Evolutionary conservation across 2,329 filamentous ascomycete genomes (phyloP), one percentile per base, ranked within the genome.

Genomic region (Ilyonectria destructans): DNA sequence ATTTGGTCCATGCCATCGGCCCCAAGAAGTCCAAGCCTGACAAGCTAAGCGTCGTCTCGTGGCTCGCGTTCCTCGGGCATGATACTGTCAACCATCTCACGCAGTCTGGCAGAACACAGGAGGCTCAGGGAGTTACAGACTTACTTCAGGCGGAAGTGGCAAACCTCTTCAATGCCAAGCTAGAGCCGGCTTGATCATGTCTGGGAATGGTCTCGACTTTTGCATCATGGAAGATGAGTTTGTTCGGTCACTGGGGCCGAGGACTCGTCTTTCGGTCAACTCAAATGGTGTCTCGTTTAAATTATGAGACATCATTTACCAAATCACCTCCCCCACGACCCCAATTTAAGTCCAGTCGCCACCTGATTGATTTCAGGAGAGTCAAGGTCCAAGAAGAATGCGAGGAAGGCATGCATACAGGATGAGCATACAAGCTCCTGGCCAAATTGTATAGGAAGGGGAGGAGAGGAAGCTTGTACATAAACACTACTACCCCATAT

Each of bases 61-160:
- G 81, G 81, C 74, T 82, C 17, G 77, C 78, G 2, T 81, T 80
- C 21, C 77, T 87, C 31, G 83, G 82, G 8, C 78, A 85, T n/a
- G 85, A 87, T 62, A 85, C 85, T 0, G 81, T 85, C 59, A 82
- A 82, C 54, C 80, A 85, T 59, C 75, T 87, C n/a, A 79, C 80
- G 13, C 78, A 81, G 33, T 76, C 79, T 2, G 85, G 85, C 10
- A 76, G 80, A 70, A 77, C 76, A 7, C 77, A 80, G 5, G 81
- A 86, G 69, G 85, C 85, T 0, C 78, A 83, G 46, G 74, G 77
- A 10, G 75, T 87, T 1, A 78, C 82, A 4, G 74, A 80, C 37
- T 65, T 84, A 4, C 65, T 85, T n/a, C 77, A 80, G 19, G 71
- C 76, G 10, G 82, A 82, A 55, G 72, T 83, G n/a, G 67, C 80